Base-by-base conservation (phyloP, 352 stramenopile genomes). In the Pythium utonaiense region DNA sequence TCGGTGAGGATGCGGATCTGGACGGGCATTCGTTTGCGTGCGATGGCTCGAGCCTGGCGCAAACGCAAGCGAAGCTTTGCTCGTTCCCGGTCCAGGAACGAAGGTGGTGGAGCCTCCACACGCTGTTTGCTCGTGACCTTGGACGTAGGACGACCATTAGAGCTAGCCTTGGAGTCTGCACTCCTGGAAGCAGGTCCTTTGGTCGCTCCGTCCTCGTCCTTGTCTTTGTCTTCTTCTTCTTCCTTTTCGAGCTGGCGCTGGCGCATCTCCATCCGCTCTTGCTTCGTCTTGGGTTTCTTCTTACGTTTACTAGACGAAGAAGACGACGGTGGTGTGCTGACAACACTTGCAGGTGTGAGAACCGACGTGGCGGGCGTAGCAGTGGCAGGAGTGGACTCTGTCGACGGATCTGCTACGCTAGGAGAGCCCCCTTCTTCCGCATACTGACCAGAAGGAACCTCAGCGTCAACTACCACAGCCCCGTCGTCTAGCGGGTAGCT, bases 1-100 rank as follows among this genome's bases (percentile, higher is more conserved):
- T 71, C 69, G 1, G 78, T 88, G 27, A 88, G 75, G 24, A 92
- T 79, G 1, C 83, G 77, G 19, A 90, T 67, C 69, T 92, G 83
- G 42, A 83, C 57, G 1, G 80, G 78, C 52, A 90, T 86, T 3
- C 77, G 78, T 45, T 81, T 88, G 21, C 75, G 66, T 13, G 68
- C 63, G 22, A 91, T 81, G 2, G 80, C 69, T 17, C 72, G 71
- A 1, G 69, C 65, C 65, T 84, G 77, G 9, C 75, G 75, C 44
- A 89, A 51, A 21, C 76, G 77, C 8, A 91, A 54, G n/a, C 80
- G 73, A 10, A 89, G 55, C 44, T 84, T 83, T 7, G 73, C 68
- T 21, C 75, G 81, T 56, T 88, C 75, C 2, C 78, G 67, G 17
- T 73, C 66, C 1, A 88, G 38, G 60, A 91, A 83, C n/a, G 72